A percentile compares a stretch with the other conserved stretches of the same genome.
Conservation (phyloP, 208 protist species). For the Acanthamoeba triangularis region DNA sequence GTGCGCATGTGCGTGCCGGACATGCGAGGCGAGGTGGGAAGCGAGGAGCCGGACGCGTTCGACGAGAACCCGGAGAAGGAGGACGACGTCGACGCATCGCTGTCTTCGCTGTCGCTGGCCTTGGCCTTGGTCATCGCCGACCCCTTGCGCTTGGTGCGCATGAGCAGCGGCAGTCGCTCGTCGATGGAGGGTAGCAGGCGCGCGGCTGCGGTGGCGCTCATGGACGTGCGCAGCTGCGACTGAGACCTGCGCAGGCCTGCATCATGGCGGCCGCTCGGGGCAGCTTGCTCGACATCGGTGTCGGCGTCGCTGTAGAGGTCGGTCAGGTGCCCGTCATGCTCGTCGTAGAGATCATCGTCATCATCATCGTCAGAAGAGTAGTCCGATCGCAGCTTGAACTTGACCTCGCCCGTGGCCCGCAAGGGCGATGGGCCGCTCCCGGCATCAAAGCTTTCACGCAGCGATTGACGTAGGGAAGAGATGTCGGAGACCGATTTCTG, state of each 20-base stretch:
- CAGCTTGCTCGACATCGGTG: background rate
- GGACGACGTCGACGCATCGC: background rate
- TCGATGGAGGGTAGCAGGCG: background rate
- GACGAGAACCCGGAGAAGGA: background rate
- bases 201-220: background rate
- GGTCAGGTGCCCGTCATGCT: background rate
- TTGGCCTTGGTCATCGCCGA: conserved; percentile 1
- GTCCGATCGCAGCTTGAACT: background rate
- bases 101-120: conserved; percentile 33
- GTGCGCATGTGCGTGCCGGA: background rate
- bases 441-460: background rate
- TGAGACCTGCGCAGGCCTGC: background rate
- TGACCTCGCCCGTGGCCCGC: conserved; percentile 9
- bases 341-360: background rate
- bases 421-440: background rate
- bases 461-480: background rate
- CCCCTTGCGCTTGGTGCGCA: background rate
- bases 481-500: conserved; percentile 18
- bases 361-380: background rate
- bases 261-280: background rate
- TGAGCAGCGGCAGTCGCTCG: conserved; percentile 37
- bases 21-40: background rate
- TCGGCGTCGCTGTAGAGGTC: conserved; percentile 7
- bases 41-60: background rate
- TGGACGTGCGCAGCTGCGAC: background rate